Base-by-base conservation (phyloP, 2,329 filamentous ascomycete genomes). In the Metarhizium humberi region DNA sequence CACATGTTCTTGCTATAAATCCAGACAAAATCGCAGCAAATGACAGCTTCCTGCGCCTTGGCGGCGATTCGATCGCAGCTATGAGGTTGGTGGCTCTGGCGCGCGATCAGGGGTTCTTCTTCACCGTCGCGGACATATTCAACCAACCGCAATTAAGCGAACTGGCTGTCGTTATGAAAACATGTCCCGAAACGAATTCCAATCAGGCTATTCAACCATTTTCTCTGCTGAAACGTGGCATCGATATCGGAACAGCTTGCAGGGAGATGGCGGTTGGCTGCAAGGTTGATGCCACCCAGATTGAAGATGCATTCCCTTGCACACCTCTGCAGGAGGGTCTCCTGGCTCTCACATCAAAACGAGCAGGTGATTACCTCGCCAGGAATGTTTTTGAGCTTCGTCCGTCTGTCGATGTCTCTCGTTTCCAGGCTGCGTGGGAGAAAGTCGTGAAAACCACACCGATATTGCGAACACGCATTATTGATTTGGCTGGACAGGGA, bases 271-370 rank as follows among this genome's bases (percentile, higher is more conserved):
- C 38, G 6, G 10, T 52, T 43, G 50, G 36, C 34, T 29, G 36
- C 50, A 52, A 43, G 34, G 36, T 52, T 52, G 38, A 42, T 45
- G 8, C 42, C 34, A 7, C 25, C 38, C 38, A 52, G 1, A 45
- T 52, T 34, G 6, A 52, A 52, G 50, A 52, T 6, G 30, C 42
- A 16, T 52, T 43, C 36, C 50, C 50, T 34, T 52, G 50, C 50
- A 52, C 50, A n/a, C 34, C 34, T 10, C 29, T 52, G 50, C 50
- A 52, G 30, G 50, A 52, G 42, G 50, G 50, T 25, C 50, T 52
- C 18, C 42, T 52, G 38, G 50, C 50, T 52, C 50, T 52, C 6
- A 52, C 36, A 18, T 29, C 38, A 18, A 52, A 18, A n/a, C 42
- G 29, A 16, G 34, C 50, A 14, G 50, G 50, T n/a, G 38, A 42